Percentiles rank a stretch among this genome's conserved stretches.
These are phyloP conservation scores for Pyrus bretschneideri DNA, from an alignment of 306 rosid genomes.

Conservation along the genomic window DNA sequence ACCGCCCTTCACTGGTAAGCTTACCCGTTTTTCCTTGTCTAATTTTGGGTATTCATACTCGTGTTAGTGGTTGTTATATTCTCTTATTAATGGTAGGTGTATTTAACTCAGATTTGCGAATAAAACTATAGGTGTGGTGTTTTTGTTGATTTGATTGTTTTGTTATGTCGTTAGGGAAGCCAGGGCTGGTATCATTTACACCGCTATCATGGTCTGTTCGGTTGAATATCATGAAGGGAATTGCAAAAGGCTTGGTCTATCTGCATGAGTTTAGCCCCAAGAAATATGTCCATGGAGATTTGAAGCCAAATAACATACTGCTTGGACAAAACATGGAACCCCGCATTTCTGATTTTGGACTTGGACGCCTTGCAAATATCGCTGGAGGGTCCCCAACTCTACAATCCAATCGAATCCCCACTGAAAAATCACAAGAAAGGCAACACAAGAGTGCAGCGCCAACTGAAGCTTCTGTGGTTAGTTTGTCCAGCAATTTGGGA, in stretches of 20 bases:
- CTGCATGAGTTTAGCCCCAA: conserved; percentile 94
- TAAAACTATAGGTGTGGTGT: conserved; percentile 2
- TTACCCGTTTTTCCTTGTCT: background rate
- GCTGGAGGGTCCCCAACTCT: conserved; percentile 82
- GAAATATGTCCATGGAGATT: conserved; percentile 90
- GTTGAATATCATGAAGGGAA: conserved; percentile 71
- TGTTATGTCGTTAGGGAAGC: conserved; percentile 49
- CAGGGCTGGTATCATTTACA: conserved; percentile 50
- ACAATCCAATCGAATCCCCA: conserved; percentile 54
- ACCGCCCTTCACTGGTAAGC: conserved; percentile 79
- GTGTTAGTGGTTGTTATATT: background rate
- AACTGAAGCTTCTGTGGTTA: conserved; percentile 32
- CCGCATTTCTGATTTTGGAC: conserved; percentile 81
- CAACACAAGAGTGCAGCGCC: conserved; percentile 47
- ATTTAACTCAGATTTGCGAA: background rate
- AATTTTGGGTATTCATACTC: background rate
- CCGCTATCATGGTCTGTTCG: conserved; percentile 67
- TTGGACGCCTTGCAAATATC: conserved; percentile 86
- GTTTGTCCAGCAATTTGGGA: conserved; percentile 33
- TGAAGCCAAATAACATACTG: conserved; percentile 75
- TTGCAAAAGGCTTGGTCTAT: conserved; percentile 75
- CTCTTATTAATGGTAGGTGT: background rate
- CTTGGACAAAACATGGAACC: conserved; percentile 83
- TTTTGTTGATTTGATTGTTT: conserved; percentile 24
- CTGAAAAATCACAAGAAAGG: conserved; percentile 58